Percentiles rank a stretch among this genome's conserved stretches.
These are phyloP conservation scores for Asterella californica DNA, from an alignment of 225 moss, liverwort and hornwort species.

Conservation along the genomic window DNA sequence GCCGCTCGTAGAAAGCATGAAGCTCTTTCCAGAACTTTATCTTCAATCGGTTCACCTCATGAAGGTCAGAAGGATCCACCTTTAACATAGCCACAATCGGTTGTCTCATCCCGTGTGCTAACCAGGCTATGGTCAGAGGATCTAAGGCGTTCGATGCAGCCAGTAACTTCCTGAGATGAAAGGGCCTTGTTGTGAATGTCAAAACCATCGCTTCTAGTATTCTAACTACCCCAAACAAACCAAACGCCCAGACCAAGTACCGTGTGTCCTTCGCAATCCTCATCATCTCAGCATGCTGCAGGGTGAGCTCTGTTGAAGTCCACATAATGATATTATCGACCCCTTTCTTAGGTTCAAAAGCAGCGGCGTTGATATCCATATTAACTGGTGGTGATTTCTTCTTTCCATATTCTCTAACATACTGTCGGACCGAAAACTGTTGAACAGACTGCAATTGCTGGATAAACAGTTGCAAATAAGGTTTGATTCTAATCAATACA, in stretches of 20 bases:
- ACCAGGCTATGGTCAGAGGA: conserved; percentile 65
- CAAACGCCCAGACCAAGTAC: conserved; percentile 55
- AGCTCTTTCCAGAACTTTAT: conserved; percentile 56
- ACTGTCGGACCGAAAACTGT: conserved; percentile 21
- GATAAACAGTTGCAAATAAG: neutral
- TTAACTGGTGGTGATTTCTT: conserved; percentile 23
- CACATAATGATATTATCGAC: conserved; percentile 44
- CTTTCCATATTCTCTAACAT: conserved; percentile 24
- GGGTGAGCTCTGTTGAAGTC: conserved; percentile 60
- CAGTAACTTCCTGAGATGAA: conserved; percentile 38
- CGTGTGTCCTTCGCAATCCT: conserved; percentile 49
- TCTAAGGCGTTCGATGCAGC: conserved; percentile 67
- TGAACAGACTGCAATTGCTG: conserved; percentile 6
- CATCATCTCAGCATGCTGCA: conserved; percentile 55
- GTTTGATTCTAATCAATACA: conserved; percentile 5
- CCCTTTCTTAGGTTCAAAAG: conserved; percentile 45
- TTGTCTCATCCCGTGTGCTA: conserved; percentile 57
- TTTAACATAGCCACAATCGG: conserved; percentile 52
- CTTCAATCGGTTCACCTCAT: conserved; percentile 52
- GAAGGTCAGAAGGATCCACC: conserved; percentile 62
- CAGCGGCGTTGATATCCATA: conserved; percentile 16
- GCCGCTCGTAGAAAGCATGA: conserved; percentile 71
- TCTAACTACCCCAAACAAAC: conserved; percentile 47
- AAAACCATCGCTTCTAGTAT: conserved; percentile 39
- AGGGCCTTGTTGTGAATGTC: conserved; percentile 41